phyloP scores from a whole-genome alignment of 352 stramenopile genomes.

The Phytopythium chamaehyphon region DNA sequence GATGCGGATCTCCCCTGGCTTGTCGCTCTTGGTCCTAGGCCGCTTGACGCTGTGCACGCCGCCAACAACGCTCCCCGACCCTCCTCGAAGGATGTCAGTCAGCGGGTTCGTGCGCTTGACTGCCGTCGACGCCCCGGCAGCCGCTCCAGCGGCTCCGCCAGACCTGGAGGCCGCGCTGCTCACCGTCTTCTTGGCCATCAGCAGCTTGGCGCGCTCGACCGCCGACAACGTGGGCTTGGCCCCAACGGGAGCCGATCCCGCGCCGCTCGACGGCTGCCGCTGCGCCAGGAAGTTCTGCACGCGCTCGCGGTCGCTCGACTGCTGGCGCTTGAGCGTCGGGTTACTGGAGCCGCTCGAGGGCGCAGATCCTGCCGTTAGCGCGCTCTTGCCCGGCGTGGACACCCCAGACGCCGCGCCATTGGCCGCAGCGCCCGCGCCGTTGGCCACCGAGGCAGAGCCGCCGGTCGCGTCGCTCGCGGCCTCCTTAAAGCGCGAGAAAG shows the following conservation, averaged over 20 bases:
- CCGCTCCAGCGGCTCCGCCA: too few relatives aligned
- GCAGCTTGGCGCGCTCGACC: slow-evolving; percentile 63
- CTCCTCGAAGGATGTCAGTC: slow-evolving; percentile 71
- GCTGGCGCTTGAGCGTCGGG: slow-evolving; percentile 50
- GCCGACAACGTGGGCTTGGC: slow-evolving; percentile 48
- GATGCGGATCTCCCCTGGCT: slow-evolving; percentile 74
- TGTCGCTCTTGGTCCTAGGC: slow-evolving; percentile 61
- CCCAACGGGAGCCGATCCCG: neutral
- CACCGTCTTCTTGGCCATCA: slow-evolving; percentile 72
- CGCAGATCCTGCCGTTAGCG: neutral
- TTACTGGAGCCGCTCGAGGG: neutral
- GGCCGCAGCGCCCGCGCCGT: slow-evolving; percentile 8
- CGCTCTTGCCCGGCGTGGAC: slow-evolving; percentile 3
- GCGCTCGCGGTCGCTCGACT: slow-evolving; percentile 45
- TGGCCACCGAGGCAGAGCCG: slow-evolving; percentile 10
- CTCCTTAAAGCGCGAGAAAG: neutral
- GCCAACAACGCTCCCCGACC: slow-evolving; percentile 61
- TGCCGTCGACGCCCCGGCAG: slow-evolving; percentile 13
- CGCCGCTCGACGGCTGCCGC: slow-evolving; percentile 11
- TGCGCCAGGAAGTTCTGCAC: slow-evolving; percentile 67
- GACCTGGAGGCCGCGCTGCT: too few relatives aligned
- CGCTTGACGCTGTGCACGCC: slow-evolving; percentile 59
- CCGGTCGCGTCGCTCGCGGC: slow-evolving; percentile 1
- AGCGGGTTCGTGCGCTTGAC: slow-evolving; percentile 76
- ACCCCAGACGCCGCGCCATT: slow-evolving; percentile 4